Conservation (phyloP, 2,329 filamentous ascomycete genomes). For the Penicillium rolfsii region DNA sequence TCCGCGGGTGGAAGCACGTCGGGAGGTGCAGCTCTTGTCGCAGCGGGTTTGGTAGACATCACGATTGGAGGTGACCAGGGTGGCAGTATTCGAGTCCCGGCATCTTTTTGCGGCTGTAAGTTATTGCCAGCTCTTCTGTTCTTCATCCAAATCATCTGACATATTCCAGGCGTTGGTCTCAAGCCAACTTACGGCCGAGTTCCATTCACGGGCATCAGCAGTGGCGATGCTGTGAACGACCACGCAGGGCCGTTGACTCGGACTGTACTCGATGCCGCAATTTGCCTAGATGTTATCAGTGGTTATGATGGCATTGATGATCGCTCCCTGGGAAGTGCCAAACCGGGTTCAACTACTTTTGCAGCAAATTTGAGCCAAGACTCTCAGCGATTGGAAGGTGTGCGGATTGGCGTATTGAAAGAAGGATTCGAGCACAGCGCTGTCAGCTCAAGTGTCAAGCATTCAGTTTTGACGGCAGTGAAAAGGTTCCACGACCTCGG, state of each 20-base stretch:
- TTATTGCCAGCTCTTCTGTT: background rate
- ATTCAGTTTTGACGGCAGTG: conserved; percentile 49
- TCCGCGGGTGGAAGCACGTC: conserved; percentile 37
- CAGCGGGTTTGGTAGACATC: conserved; percentile 33
- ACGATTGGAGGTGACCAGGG: conserved; percentile 41
- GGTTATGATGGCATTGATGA: conserved; percentile 57
- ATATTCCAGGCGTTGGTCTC: conserved; percentile 44
- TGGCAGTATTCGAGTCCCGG: conserved; percentile 39
- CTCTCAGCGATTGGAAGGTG: conserved; percentile 21
- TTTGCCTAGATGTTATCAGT: conserved; percentile 51
- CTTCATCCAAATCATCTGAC: background rate
- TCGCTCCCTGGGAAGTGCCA: conserved; percentile 40
- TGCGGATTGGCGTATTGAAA: conserved; percentile 48
- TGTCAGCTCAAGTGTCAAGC: conserved; percentile 46
- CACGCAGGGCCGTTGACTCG: conserved; percentile 53
- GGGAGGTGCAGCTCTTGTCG: conserved; percentile 34
- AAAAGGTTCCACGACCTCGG: conserved; percentile 51
- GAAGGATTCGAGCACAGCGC: conserved; percentile 51
- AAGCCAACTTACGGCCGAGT: conserved; percentile 58
- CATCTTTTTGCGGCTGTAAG: conserved; percentile 50
- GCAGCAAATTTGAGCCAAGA: conserved; percentile 14
- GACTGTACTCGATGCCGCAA: conserved; percentile 48
- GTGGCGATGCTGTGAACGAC: conserved; percentile 56
- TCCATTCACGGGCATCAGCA: conserved; percentile 56
- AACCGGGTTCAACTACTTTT: conserved; percentile 30